Evolutionary conservation across 345 rosid genomes (phyloP).

Genomic region (Geranium brycei): DNA sequence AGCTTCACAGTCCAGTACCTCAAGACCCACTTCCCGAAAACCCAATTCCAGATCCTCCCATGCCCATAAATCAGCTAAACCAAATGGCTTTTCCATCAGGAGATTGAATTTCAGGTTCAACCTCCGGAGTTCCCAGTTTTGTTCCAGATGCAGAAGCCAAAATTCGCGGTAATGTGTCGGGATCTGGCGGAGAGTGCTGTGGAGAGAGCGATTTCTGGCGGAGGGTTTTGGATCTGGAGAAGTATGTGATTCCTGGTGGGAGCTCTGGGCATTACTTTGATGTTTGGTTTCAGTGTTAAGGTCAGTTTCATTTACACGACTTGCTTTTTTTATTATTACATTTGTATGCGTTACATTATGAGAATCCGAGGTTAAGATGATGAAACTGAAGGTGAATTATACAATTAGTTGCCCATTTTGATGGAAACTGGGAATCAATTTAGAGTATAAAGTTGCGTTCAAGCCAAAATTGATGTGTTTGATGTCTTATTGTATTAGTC

Average conservation of each 20-base stretch:
- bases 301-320: slow-evolving; percentile 22
- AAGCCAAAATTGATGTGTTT: background rate
- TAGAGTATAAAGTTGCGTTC: background rate
- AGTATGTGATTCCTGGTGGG: slow-evolving; percentile 95
- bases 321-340: background rate
- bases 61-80: too few relatives aligned
- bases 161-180: slow-evolving; percentile 15
- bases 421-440: background rate
- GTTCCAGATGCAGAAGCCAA: slow-evolving; percentile 7
- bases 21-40: too few relatives aligned
- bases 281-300: slow-evolving; percentile 92
- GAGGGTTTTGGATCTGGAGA: slow-evolving; percentile 80
- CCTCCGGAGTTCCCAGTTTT: slow-evolving; percentile 3
- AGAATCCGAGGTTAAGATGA: too few relatives aligned
- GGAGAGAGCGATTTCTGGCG: slow-evolving; percentile 42
- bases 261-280: slow-evolving; percentile 85
- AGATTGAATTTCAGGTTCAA: too few relatives aligned
- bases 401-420: background rate
- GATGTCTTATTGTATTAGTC: too few relatives aligned
- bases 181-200: slow-evolving; percentile 23
- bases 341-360: background rate
- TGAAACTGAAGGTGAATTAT: too few relatives aligned
- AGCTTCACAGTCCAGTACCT: background rate
- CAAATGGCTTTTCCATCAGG: too few relatives aligned
- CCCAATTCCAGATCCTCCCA: too few relatives aligned